Evolutionary conservation across 164 flowering plant species (phyloP), one percentile per base, ranked within the genome.

Genomic region (Tinospora cordifolia): DNA sequence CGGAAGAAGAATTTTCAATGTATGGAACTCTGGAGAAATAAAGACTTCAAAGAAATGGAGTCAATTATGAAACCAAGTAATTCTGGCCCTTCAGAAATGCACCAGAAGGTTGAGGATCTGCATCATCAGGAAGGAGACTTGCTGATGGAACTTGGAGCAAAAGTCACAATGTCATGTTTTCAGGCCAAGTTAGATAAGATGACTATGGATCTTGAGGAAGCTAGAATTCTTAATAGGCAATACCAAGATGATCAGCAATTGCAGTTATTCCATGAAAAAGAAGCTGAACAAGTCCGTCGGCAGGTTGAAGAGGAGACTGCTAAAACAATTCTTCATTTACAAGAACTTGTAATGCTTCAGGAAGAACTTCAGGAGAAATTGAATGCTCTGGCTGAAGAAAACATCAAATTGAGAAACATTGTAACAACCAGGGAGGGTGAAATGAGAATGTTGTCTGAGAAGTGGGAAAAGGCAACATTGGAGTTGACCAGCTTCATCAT

Each of bases 401-500:
- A 88, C 74, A 41, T 27, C 24, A 73, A 68, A 69, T 73, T 90
- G 46, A 77, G 71, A 78, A 80, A 79, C 26, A 73, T 34, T 9
- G 21, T 92, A 40, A 77, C 75, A 59, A 76, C 82, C 62, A 83
- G 80, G 78, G 93, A 90, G 27, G 78, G 70, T 71, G 86, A 90
- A 70, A 72, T 84, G 54, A 78, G 40, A 66, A 58, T 46, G 59
- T 64, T 79, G 54, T 21, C 66, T 58, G 66, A 63, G 69, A 87
- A 83, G 62, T 92, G 95, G 97, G 97, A 88, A 84, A 88, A 79
- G 81, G 93, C 93, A 58, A 84, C 76, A 30, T 72, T 83, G 64
- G 92, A 87, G 66, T 83, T 90, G 60, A 86, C 90, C 47, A 80
- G 66, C 75, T 88, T 87, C 77, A 87, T 92, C 60, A 12, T 81